phyloP scores from a whole-genome alignment of 768 basidiomycete genomes.

The Collybia sordida region DNA sequence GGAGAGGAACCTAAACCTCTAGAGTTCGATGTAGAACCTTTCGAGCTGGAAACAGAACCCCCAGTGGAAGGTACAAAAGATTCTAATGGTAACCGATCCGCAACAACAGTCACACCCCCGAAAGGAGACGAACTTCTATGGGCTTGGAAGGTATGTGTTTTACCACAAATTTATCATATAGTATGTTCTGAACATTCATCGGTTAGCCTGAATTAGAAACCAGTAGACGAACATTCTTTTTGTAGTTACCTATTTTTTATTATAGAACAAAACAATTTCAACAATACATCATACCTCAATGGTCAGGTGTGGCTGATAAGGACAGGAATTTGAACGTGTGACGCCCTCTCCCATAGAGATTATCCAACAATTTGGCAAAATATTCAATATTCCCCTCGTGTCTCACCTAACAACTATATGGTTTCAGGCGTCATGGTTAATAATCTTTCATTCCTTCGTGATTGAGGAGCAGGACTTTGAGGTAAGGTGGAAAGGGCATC shows the following conservation, averaged over 20 bases:
- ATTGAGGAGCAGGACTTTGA: not conserved
- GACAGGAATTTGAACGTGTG: no score
- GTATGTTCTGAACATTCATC: not conserved
- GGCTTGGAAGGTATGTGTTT: constrained; percentile 79
- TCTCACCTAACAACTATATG: no score
- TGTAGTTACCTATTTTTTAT: constrained; percentile 38
- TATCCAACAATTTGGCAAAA: no score
- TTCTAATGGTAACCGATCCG: constrained; percentile 13
- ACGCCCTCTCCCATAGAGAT: no score
- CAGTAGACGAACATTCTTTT: constrained; percentile 86
- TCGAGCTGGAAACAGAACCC: constrained; percentile 28
- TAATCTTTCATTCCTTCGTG: not conserved
- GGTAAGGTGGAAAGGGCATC: constrained; percentile 15
- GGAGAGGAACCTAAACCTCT: constrained; percentile 61
- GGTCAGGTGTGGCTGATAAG: no score
- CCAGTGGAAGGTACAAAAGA: constrained; percentile 18
- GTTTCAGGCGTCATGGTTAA: no score
- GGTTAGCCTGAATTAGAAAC: constrained; percentile 90
- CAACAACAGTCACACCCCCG: constrained; percentile 47
- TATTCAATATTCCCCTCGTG: no score
- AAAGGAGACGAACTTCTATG: constrained; percentile 81
- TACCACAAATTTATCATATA: no score
- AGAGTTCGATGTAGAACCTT: constrained; percentile 47
- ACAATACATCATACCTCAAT: no score
- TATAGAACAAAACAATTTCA: no score